These are phyloP conservation scores for Saccharomyces jurei DNA, from an alignment of 805 yeast species.

Conservation along the genomic window DNA sequence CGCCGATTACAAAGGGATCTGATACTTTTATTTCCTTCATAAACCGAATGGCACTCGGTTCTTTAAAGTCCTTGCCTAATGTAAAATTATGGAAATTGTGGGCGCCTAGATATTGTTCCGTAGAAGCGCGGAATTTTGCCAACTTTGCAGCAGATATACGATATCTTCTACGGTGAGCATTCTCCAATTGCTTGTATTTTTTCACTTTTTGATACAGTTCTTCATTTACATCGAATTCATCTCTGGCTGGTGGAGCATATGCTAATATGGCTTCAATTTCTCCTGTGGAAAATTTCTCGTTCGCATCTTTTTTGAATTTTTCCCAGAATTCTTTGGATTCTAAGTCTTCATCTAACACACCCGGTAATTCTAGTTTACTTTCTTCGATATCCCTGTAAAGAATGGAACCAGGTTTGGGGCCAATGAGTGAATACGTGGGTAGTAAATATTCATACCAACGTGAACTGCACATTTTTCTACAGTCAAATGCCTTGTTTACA, in stretches of 20 bases:
- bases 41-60: conserved; percentile 74
- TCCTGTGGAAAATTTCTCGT: conserved; percentile 26
- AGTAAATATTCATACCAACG: conserved; percentile 88
- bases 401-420: conserved; percentile 74
- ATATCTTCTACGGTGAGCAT: conserved; percentile 56
- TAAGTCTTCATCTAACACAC: conserved; percentile 48
- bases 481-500: conserved; percentile 84
- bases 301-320: conserved; percentile 35
- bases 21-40: conserved; percentile 75
- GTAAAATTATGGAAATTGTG: conserved; percentile 92
- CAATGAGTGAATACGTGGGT: conserved; percentile 84
- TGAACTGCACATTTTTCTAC: conserved; percentile 93
- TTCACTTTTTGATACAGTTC: conserved; percentile 35
- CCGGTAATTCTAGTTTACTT: conserved; percentile 49
- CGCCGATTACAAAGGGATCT: conserved; percentile 85
- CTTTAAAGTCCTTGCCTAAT: conserved; percentile 70
- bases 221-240: conserved; percentile 35
- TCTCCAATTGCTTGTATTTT: conserved; percentile 55
- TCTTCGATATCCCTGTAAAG: conserved; percentile 52
- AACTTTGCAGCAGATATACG: conserved; percentile 59
- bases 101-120: conserved; percentile 71
- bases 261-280: conserved; percentile 20
- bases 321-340: conserved; percentile 78
- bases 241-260: conserved; percentile 32
- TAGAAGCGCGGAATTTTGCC: conserved; percentile 53